Conservation (phyloP, 106 monocot genomes). For the Dioscorea zingiberensis region DNA sequence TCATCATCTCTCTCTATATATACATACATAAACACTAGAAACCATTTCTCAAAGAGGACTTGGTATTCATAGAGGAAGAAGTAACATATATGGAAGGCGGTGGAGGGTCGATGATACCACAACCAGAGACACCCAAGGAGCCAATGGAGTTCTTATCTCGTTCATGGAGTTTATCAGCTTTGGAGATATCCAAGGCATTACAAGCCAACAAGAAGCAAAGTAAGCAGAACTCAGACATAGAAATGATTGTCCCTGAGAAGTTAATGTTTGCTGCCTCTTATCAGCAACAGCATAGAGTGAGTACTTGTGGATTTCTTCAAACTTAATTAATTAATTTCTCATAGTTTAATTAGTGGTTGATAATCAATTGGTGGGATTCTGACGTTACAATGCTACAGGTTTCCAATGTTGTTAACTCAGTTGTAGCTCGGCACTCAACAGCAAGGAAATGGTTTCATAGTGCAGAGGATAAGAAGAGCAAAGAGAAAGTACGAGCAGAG, state of each 20-base stretch:
- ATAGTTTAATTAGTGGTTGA: too few species aligned
- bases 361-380: too few species aligned
- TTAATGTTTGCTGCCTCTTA: too few species aligned
- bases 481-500: conserved; percentile 58
- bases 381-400: conserved; percentile 11
- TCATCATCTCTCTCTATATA: conserved; percentile 1
- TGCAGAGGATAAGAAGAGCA: conserved; percentile 27
- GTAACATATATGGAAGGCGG: neutral
- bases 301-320: too few species aligned
- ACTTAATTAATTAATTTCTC: too few species aligned
- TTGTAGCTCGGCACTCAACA: conserved; percentile 8
- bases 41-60: too few species aligned
- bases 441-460: conserved; percentile 42
- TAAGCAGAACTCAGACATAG: conserved; percentile 24
- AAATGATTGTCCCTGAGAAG: too few species aligned
- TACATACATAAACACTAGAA: neutral
- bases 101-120: conserved; percentile 25
- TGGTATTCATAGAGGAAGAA: neutral
- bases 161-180: conserved; percentile 82
- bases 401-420: conserved; percentile 1
- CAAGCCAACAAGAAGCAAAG: conserved; percentile 27
- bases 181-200: conserved; percentile 74
- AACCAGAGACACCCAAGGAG: conserved; percentile 70
- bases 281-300: too few species aligned
- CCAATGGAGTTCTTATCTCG: conserved; percentile 88